These are phyloP conservation scores for Tolypocladium amazonense DNA, from an alignment of 2,329 filamentous ascomycete species.

Conservation along the genomic window DNA sequence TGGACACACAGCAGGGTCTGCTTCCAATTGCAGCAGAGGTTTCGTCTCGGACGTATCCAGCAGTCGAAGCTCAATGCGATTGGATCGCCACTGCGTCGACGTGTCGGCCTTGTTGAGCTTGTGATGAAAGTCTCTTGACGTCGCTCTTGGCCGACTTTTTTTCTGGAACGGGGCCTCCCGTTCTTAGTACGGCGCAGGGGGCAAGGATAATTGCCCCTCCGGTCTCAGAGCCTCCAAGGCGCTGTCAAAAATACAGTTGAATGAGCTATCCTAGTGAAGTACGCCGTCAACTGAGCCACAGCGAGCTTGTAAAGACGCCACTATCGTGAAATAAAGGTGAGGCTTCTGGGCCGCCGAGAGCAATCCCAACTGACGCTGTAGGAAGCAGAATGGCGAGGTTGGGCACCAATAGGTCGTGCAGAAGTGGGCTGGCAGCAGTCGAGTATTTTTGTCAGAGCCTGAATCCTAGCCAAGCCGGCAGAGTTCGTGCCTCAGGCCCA, in stretches of 20 bases:
- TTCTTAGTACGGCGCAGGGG: background rate
- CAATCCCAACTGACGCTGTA: background rate
- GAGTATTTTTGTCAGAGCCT: background rate
- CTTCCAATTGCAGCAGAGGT: background rate
- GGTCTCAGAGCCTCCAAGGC: background rate
- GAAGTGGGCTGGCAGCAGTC: background rate
- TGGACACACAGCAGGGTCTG: background rate
- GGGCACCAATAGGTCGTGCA: background rate
- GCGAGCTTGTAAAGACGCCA: background rate
- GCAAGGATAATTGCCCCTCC: background rate
- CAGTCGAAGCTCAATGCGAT: background rate
- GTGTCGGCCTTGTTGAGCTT: background rate
- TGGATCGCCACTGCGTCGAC: background rate
- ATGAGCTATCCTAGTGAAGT: background rate
- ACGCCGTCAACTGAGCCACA: background rate
- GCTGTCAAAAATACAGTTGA: background rate
- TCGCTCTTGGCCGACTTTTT: background rate
- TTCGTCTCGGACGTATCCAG: background rate
- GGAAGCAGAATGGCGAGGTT: background rate
- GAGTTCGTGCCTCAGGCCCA: constrained; percentile 21
- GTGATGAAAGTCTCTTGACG: background rate
- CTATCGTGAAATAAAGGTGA: background rate
- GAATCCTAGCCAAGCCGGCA: background rate
- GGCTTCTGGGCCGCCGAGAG: background rate
- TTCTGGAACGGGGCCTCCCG: background rate